A percentile compares a stretch with the other conserved stretches of the same genome.
Conservation (phyloP, 1,284 basidiomycete species). For the Cryptococcus wingfieldii region DNA sequence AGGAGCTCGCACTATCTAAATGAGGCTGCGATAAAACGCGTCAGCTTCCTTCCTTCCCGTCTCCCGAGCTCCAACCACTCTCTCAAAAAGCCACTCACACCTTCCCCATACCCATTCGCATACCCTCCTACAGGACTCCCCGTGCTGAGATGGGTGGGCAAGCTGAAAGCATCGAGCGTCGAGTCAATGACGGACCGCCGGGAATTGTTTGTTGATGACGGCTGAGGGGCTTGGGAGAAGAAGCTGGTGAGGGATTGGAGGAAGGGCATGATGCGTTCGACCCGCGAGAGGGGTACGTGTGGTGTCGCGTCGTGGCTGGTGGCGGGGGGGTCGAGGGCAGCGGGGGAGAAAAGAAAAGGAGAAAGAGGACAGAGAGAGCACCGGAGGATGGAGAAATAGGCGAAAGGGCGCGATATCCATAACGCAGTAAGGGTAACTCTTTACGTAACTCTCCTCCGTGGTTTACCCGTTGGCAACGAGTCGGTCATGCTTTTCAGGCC, state of each 20-base stretch:
- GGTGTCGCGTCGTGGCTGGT: too few species aligned
- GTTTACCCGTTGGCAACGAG: too few species aligned
- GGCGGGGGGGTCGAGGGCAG: not conserved
- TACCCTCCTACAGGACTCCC: constrained; percentile 7
- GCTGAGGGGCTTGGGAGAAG: constrained; percentile 18
- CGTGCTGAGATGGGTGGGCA: constrained; percentile 19
- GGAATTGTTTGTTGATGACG: constrained; percentile 18
- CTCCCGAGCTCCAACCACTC: not conserved
- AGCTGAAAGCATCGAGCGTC: constrained; percentile 38
- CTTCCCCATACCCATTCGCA: constrained; percentile 9
- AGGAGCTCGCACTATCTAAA: constrained; percentile 25
- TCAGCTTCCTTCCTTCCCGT: not conserved
- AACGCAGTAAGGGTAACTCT: too few species aligned
- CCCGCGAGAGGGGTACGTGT: too few species aligned
- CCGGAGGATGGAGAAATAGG: not conserved
- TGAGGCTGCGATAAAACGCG: not conserved
- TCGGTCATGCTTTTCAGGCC: too few species aligned
- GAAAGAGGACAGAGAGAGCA: not conserved
- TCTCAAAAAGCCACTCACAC: constrained; percentile 6
- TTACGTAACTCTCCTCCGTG: too few species aligned
- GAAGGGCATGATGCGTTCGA: constrained; percentile 31
- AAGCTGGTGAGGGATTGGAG: constrained; percentile 36
- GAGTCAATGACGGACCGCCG: constrained; percentile 29
- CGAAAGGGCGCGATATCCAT: not conserved
- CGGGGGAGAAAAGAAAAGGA: not conserved